These are phyloP conservation scores for Cladosporium oxysporum DNA, from an alignment of 2,329 filamentous ascomycete species.

Conservation along the genomic window DNA sequence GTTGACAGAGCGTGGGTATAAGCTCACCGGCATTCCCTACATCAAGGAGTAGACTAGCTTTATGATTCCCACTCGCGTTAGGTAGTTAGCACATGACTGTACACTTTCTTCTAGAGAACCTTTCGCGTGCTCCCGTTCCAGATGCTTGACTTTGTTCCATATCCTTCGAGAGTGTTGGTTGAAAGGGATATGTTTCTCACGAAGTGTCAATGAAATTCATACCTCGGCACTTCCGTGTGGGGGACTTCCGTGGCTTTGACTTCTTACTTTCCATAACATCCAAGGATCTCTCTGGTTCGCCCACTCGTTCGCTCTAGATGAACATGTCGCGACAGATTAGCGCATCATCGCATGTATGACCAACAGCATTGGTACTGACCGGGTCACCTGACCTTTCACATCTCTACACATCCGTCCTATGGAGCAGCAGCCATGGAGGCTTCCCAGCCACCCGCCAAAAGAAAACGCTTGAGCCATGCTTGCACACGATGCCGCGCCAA, in stretches of 20 bases:
- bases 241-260: background rate
- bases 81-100: background rate
- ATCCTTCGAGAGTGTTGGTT: background rate
- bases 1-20: slow-evolving; percentile 47
- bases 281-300: background rate
- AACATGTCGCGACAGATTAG: background rate
- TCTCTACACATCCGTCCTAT: background rate
- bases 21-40: slow-evolving; percentile 53
- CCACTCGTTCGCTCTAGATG: background rate
- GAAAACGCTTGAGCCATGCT: slow-evolving; percentile 16
- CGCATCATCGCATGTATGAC: background rate
- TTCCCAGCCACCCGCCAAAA: slow-evolving; percentile 4
- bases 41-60: slow-evolving; percentile 29
- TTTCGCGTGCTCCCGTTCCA: background rate
- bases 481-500: slow-evolving; percentile 10
- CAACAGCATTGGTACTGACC: background rate
- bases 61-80: background rate
- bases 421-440: slow-evolving; percentile 1
- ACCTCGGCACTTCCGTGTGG: slow-evolving; percentile 4
- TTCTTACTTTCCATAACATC: background rate
- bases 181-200: background rate
- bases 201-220: background rate
- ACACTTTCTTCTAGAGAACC: background rate
- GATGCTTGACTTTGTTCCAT: background rate
- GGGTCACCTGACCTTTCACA: background rate